A percentile compares a stretch with the other conserved stretches of the same genome.
Conservation (phyloP, 306 rosid genomes). For the Heteromeles arbutifolia region DNA sequence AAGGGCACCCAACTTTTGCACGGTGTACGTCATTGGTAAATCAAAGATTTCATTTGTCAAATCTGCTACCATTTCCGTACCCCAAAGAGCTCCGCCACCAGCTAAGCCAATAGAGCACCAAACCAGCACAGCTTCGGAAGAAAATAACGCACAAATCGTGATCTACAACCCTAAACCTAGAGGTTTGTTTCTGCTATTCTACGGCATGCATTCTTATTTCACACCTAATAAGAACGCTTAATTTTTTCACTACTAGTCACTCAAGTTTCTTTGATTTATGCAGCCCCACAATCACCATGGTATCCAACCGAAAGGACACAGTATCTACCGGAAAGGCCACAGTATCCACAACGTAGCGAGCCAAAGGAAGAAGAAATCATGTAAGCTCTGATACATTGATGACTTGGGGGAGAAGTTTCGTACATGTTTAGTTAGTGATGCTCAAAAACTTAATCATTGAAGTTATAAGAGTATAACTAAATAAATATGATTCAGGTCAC, state of each 20-base stretch:
- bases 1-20: constrained; percentile 70
- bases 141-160: not conserved
- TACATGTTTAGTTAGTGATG: not conserved
- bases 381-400: constrained; percentile 31
- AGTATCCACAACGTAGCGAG: not conserved
- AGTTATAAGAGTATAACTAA: not conserved
- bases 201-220: not conserved
- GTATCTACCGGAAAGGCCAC: not conserved
- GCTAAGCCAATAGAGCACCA: constrained; percentile 15
- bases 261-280: not conserved
- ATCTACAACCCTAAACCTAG: constrained; percentile 17
- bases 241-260: constrained; percentile 2
- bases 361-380: constrained; percentile 37
- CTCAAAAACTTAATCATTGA: not conserved
- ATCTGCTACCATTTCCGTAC: constrained; percentile 33
- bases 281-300: constrained; percentile 27
- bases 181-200: constrained; percentile 13
- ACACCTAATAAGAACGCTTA: not conserved
- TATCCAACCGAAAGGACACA: not conserved
- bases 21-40: constrained; percentile 65
- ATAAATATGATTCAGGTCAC: constrained; percentile 45
- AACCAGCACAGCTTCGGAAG: constrained; percentile 4
- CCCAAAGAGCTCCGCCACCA: constrained; percentile 14
- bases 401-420: not conserved
- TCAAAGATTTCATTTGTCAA: constrained; percentile 55